These are phyloP conservation scores for Penicillium angulare DNA, from an alignment of 495 filamentous ascomycete genomes.

Conservation along the genomic window DNA sequence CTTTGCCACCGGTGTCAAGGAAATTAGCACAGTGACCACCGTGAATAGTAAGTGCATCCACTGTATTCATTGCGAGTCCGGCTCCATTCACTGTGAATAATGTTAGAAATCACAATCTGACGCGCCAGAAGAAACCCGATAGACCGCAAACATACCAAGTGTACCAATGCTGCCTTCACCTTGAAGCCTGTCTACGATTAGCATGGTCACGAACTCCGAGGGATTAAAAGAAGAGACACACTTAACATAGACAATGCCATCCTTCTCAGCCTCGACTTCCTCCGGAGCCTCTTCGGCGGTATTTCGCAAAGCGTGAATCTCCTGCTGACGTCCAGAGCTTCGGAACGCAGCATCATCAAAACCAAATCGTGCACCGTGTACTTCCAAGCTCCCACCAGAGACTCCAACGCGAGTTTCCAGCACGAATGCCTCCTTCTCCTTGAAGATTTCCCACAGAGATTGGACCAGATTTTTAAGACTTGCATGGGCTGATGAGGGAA, in stretches of 20 bases:
- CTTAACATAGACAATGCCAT: conserved; percentile 74
- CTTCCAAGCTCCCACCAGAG: conserved; percentile 41
- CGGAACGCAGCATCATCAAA: conserved; percentile 81
- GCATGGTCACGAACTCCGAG: background rate
- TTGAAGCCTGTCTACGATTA: conserved; percentile 30
- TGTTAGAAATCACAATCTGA: background rate
- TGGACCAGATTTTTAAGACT: conserved; percentile 52
- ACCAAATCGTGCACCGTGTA: conserved; percentile 55
- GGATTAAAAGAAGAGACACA: too few species aligned
- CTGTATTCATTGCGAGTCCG: conserved; percentile 89
- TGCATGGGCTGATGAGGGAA: conserved; percentile 40
- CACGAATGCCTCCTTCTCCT: conserved; percentile 64
- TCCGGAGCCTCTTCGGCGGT: conserved; percentile 49
- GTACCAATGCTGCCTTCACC: conserved; percentile 65
- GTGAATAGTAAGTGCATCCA: conserved; percentile 68
- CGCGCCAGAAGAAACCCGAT: background rate
- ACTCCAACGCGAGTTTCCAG: conserved; percentile 50
- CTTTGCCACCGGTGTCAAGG: conserved; percentile 88
- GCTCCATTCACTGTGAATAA: conserved; percentile 69
- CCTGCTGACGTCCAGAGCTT: conserved; percentile 60
- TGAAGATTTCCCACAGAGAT: conserved; percentile 59
- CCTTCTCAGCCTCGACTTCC: conserved; percentile 64
- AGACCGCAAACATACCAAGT: conserved; percentile 50
- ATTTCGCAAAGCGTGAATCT: conserved; percentile 59
- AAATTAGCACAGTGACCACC: conserved; percentile 75